Conservation (phyloP, 2,329 filamentous ascomycete species). For the Hypocrella siamensis region DNA sequence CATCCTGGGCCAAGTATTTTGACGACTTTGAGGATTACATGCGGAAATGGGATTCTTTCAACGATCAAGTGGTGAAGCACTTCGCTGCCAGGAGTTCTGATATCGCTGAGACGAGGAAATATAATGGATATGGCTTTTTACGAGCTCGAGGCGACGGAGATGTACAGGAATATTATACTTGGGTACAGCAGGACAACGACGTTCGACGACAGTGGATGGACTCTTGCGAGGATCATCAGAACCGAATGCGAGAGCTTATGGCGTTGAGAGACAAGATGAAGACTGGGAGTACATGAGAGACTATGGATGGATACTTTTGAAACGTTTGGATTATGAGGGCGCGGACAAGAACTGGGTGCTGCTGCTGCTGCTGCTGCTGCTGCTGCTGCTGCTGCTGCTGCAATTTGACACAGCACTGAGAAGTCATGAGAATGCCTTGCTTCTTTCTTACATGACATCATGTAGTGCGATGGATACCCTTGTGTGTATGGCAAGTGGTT, state of each 20-base stretch:
- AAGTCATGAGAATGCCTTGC: too few relatives aligned
- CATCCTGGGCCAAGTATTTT: slow-evolving; percentile 34
- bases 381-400: too few relatives aligned
- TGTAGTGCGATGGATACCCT: too few relatives aligned
- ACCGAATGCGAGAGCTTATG: slow-evolving; percentile 42
- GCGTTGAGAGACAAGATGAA: slow-evolving; percentile 28
- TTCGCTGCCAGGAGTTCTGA: slow-evolving; percentile 34
- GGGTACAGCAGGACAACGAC: slow-evolving; percentile 47
- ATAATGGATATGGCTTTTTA: slow-evolving; percentile 30
- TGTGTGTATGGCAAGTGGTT: too few relatives aligned
- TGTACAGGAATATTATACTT: slow-evolving; percentile 40
- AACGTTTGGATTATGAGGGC: too few relatives aligned
- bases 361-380: too few relatives aligned
- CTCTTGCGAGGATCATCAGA: slow-evolving; percentile 43
- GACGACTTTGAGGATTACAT: slow-evolving; percentile 39
- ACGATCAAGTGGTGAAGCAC: slow-evolving; percentile 37
- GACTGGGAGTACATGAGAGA: not conserved
- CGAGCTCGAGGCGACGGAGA: slow-evolving; percentile 25
- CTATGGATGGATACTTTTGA: not conserved
- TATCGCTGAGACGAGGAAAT: slow-evolving; percentile 19
- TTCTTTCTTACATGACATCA: too few relatives aligned
- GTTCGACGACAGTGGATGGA: slow-evolving; percentile 45
- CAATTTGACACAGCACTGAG: too few relatives aligned
- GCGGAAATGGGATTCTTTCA: slow-evolving; percentile 31
- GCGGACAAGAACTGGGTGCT: too few relatives aligned